phyloP scores from a whole-genome alignment of 2,329 filamentous ascomycete species.

The Fusarium coffeatum region DNA sequence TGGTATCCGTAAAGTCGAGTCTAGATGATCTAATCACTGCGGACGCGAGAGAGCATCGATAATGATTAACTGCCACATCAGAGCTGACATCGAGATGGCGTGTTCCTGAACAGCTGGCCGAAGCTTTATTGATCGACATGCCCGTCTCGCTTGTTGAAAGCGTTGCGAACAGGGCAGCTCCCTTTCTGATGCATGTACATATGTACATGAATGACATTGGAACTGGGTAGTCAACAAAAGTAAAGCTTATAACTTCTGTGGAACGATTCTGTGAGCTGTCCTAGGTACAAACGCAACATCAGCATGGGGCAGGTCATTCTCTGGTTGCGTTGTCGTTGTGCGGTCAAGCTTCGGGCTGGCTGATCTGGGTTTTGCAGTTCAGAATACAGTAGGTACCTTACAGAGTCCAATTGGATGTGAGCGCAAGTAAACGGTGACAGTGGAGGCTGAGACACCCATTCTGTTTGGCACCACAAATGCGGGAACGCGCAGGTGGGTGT shows the following conservation, averaged over 20 bases:
- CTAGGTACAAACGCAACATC: conserved; percentile 1
- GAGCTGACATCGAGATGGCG: conserved; percentile 19
- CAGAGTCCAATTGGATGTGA: background rate
- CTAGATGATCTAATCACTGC: too few species aligned
- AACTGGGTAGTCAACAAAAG: background rate
- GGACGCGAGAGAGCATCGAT: background rate
- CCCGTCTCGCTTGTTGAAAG: conserved; percentile 34
- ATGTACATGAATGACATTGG: too few species aligned
- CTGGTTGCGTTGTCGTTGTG: conserved; percentile 30
- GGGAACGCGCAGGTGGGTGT: conserved; percentile 37
- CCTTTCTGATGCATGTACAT: background rate
- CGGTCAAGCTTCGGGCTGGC: conserved; percentile 18
- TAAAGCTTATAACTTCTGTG: conserved; percentile 9
- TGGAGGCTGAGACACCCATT: conserved; percentile 38
- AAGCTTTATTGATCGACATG: conserved; percentile 39
- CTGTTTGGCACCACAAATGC: conserved; percentile 38
- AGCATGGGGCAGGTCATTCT: too few species aligned
- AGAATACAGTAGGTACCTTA: too few species aligned
- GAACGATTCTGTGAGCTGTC: conserved; percentile 14
- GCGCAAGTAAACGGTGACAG: conserved; percentile 42
- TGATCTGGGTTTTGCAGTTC: background rate
- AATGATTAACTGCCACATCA: background rate
- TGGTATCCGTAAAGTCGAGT: too few species aligned
- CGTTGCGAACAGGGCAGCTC: conserved; percentile 19
- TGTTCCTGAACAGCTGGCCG: conserved; percentile 36